Percentiles rank a stretch among this genome's conserved stretches.
phyloP scores from a whole-genome alignment of 305 asterid species.

The Ilex paraguariensis region DNA sequence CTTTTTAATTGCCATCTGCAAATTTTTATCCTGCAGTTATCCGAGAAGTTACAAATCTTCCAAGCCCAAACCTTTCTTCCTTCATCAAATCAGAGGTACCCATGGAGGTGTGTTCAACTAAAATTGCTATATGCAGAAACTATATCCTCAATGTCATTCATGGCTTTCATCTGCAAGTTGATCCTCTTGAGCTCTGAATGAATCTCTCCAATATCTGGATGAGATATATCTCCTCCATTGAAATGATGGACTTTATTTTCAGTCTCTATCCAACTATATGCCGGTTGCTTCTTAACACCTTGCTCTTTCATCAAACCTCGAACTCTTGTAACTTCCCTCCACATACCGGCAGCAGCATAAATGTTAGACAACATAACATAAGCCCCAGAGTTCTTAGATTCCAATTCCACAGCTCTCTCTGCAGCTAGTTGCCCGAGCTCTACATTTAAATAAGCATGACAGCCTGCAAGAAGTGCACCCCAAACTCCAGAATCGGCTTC shows the following conservation, averaged over 20 bases:
- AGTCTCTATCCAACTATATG: conserved; percentile 6
- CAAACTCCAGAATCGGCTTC: conserved; percentile 17
- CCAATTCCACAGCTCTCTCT: conserved; percentile 15
- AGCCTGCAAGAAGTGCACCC: conserved; percentile 22
- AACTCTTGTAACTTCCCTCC: conserved; percentile 8
- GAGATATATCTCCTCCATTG: conserved; percentile 17
- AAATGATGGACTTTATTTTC: conserved; percentile 14
- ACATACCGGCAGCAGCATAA: conserved; percentile 18
- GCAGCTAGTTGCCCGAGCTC: conserved; percentile 13
- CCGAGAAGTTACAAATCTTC: too few species aligned
- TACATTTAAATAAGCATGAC: conserved; percentile 15
- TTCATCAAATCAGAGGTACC: too few species aligned
- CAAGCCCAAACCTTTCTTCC: too few species aligned
- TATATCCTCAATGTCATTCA: conserved; percentile 8
- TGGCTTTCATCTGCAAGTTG: conserved; percentile 18
- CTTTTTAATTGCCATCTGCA: too few species aligned
- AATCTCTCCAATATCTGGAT: conserved; percentile 11
- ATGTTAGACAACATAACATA: conserved; percentile 17
- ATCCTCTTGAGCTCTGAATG: conserved; percentile 10
- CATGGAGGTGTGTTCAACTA: not conserved
- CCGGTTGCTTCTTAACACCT: conserved; percentile 10
- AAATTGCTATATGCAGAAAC: conserved; percentile 14
- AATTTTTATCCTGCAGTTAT: too few species aligned
- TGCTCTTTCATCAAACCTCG: conserved; percentile 20
- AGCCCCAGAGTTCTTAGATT: conserved; percentile 7